phyloP scores from a whole-genome alignment of 768 basidiomycete species.

The Suillus subluteus region DNA sequence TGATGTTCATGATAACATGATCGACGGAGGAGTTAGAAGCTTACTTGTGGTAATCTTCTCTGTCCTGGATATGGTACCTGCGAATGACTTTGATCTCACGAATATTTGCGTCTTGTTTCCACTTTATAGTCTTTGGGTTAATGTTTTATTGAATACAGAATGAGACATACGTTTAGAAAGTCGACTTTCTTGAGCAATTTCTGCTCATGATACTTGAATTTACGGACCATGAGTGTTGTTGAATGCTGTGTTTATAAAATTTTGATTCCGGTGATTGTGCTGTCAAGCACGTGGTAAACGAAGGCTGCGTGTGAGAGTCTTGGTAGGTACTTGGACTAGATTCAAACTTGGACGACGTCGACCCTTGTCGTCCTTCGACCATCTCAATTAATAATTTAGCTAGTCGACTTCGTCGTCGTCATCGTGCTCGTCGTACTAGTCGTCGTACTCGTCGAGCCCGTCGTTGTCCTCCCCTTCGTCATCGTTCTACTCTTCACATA shows the following conservation, averaged over 20 bases:
- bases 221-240: conserved; percentile 68
- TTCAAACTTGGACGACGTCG: conserved; percentile 15
- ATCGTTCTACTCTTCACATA: conserved; percentile 15
- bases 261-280: conserved; percentile 7
- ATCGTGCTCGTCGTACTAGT: neutral
- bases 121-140: conserved; percentile 47
- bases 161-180: conserved; percentile 78
- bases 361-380: conserved; percentile 9
- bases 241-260: conserved; percentile 8
- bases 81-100: conserved; percentile 95
- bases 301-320: conserved; percentile 27
- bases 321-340: conserved; percentile 12
- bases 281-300: conserved; percentile 32
- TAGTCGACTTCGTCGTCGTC: neutral
- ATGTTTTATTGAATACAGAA: neutral
- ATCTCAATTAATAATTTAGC: neutral
- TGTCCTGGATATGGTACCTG: conserved; percentile 91
- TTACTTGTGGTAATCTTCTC: conserved; percentile 93
- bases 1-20: conserved; percentile 11
- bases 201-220: conserved; percentile 96
- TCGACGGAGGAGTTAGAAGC: conserved; percentile 13
- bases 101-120: conserved; percentile 93
- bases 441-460: neutral
- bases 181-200: conserved; percentile 96
- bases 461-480: neutral